Conservation (phyloP, 768 basidiomycete genomes). For the Mycena indigotica region DNA sequence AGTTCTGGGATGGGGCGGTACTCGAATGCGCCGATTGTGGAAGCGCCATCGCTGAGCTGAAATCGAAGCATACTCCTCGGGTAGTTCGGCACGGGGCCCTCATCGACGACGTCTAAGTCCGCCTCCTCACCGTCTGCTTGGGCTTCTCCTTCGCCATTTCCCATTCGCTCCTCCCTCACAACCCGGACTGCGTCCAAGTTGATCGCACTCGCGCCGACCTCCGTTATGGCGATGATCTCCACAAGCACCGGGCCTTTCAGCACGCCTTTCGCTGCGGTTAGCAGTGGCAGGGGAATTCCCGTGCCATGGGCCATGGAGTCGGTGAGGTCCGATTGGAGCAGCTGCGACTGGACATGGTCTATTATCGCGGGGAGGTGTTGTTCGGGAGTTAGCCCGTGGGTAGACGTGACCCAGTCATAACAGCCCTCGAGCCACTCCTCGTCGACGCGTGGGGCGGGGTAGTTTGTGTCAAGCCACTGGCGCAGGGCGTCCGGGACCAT, state of each 20-base stretch:
- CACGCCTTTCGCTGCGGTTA: slow-evolving; percentile 37
- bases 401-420: slow-evolving; percentile 60
- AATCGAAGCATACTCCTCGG: slow-evolving; percentile 78
- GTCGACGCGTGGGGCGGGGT: slow-evolving; percentile 66
- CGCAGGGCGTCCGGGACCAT: not conserved
- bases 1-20: slow-evolving; percentile 67
- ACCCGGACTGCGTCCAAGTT: slow-evolving; percentile 70
- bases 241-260: slow-evolving; percentile 62
- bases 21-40: slow-evolving; percentile 74
- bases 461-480: slow-evolving; percentile 56
- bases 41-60: slow-evolving; percentile 76
- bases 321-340: slow-evolving; percentile 68
- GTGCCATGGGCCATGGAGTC: slow-evolving; percentile 75
- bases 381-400: slow-evolving; percentile 48
- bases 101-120: slow-evolving; percentile 62
- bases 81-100: slow-evolving; percentile 80
- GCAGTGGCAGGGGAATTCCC: slow-evolving; percentile 56
- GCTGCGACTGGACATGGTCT: slow-evolving; percentile 59
- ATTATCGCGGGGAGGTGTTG: slow-evolving; percentile 55
- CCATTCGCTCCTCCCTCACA: slow-evolving; percentile 63
- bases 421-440: slow-evolving; percentile 78
- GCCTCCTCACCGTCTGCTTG: slow-evolving; percentile 50
- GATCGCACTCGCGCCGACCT: slow-evolving; percentile 85
- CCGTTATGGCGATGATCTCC: slow-evolving; percentile 76
- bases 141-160: slow-evolving; percentile 52